These are phyloP conservation scores for Pleurotus cornucopiae DNA, from an alignment of 768 basidiomycete species.

Conservation along the genomic window DNA sequence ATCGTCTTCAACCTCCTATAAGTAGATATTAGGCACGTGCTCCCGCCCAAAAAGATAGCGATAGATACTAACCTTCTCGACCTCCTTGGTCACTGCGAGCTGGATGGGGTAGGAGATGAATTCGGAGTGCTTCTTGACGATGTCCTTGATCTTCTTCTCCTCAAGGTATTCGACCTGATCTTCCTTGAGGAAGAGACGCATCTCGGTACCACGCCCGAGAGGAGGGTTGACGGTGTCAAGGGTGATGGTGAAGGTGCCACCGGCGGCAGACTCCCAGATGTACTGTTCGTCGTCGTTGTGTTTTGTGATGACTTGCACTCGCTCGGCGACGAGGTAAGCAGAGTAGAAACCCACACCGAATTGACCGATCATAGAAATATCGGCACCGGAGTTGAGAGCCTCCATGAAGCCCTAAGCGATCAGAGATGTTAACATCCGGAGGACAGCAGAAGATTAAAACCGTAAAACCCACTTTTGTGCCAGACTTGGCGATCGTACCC, in stretches of 20 bases:
- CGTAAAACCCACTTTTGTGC: conserved; percentile 65
- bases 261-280: conserved; percentile 99
- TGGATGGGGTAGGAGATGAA: conserved; percentile 99
- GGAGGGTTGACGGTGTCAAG: conserved; percentile 85
- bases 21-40: conserved; percentile 7
- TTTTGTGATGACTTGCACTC: conserved; percentile 97
- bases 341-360: conserved; percentile 99
- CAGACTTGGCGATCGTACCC: conserved; percentile 93
- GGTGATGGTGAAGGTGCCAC: conserved; percentile 99
- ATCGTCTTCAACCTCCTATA: conserved; percentile 82
- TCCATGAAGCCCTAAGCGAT: conserved; percentile 92
- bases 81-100: conserved; percentile 97
- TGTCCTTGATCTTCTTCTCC: conserved; percentile 99
- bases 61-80: conserved; percentile 78
- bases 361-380: conserved; percentile 97
- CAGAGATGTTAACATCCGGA: conserved; percentile 7
- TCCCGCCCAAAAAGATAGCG: not conserved
- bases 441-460: conserved; percentile 11
- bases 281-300: conserved; percentile 99
- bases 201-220: conserved; percentile 91
- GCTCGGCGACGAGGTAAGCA: conserved; percentile 97
- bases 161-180: conserved; percentile 99
- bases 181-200: conserved; percentile 93
- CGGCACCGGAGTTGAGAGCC: conserved; percentile 85
- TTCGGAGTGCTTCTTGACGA: conserved; percentile 99